These are phyloP conservation scores for Penicillium bovifimosum DNA, from an alignment of 495 filamentous ascomycete species.

Conservation along the genomic window DNA sequence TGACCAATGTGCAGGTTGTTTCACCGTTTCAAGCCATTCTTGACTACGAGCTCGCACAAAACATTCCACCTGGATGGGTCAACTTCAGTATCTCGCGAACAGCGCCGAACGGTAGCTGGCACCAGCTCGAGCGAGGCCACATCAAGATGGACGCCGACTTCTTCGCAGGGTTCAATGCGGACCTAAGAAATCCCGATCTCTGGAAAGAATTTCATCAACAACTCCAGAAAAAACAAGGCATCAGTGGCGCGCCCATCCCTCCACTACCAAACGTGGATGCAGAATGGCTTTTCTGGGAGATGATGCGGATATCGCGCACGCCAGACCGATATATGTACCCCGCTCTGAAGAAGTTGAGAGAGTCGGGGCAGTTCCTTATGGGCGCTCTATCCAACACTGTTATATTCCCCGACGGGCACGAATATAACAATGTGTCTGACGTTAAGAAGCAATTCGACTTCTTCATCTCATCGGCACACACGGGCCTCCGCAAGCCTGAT, in stretches of 20 bases:
- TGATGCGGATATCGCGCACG: constrained; percentile 71
- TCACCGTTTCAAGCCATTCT: constrained; percentile 91
- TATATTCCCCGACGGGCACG: constrained; percentile 66
- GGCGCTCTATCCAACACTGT: constrained; percentile 87
- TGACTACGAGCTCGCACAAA: constrained; percentile 70
- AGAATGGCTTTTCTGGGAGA: constrained; percentile 79
- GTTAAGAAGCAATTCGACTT: constrained; percentile 66
- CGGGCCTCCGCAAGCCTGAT: constrained; percentile 85
- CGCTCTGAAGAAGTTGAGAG: constrained; percentile 64
- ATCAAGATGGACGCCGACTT: constrained; percentile 67
- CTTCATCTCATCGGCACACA: constrained; percentile 77
- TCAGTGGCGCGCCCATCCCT: constrained; percentile 38
- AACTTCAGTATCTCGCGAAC: constrained; percentile 80
- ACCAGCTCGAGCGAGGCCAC: constrained; percentile 69
- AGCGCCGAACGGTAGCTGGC: constrained; percentile 82
- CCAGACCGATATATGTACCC: constrained; percentile 86
- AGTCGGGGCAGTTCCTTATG: constrained; percentile 60
- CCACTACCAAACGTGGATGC: constrained; percentile 71
- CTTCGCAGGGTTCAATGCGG: constrained; percentile 69
- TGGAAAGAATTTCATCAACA: constrained; percentile 60
- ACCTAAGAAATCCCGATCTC: constrained; percentile 57
- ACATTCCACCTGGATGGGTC: constrained; percentile 81
- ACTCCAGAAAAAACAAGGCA: constrained; percentile 27
- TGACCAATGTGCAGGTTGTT: constrained; percentile 54
- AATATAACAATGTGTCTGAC: constrained; percentile 45